Evolutionary conservation across 306 rosid genomes (phyloP).

Genomic region (Castanea crenata): DNA sequence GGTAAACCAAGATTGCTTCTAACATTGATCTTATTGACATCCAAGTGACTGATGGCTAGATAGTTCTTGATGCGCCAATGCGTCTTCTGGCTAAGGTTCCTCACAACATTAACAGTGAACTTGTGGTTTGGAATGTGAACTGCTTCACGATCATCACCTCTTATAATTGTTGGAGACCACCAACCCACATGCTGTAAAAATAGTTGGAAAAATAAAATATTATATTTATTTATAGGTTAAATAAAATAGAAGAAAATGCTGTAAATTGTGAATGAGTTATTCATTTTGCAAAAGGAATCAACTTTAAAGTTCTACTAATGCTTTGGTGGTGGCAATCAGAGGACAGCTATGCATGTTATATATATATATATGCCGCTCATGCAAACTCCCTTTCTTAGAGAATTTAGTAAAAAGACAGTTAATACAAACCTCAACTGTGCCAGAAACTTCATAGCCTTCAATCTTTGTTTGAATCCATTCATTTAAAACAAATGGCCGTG

Average conservation of each 20-base stretch:
- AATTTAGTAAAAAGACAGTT: conserved; percentile 3
- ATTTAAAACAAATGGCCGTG: conserved; percentile 81
- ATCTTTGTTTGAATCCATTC: conserved; percentile 99
- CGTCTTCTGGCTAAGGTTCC: conserved; percentile 92
- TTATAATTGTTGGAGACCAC: conserved; percentile 98
- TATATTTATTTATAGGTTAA: not conserved
- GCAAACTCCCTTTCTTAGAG: not conserved
- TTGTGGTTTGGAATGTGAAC: conserved; percentile 98
- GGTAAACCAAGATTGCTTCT: conserved; percentile 40
- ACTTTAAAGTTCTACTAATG: not conserved
- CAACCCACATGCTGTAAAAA: conserved; percentile 88
- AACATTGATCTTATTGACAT: conserved; percentile 90
- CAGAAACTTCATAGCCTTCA: conserved; percentile 98
- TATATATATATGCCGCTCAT: not conserved
- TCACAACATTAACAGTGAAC: conserved; percentile 92
- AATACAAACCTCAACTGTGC: conserved; percentile 89
- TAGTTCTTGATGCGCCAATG: conserved; percentile 98
- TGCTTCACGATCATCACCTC: conserved; percentile 99
- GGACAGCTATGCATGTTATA: not conserved
- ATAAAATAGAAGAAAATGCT: not conserved
- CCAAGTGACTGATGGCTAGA: conserved; percentile 91
- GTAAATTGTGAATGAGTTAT: not conserved
- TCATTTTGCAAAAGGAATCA: not conserved
- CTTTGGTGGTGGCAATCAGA: not conserved
- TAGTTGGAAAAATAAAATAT: not conserved